These are phyloP conservation scores for Melampsora larici-populina DNA, from an alignment of 1,284 basidiomycete genomes.

Conservation along the genomic window DNA sequence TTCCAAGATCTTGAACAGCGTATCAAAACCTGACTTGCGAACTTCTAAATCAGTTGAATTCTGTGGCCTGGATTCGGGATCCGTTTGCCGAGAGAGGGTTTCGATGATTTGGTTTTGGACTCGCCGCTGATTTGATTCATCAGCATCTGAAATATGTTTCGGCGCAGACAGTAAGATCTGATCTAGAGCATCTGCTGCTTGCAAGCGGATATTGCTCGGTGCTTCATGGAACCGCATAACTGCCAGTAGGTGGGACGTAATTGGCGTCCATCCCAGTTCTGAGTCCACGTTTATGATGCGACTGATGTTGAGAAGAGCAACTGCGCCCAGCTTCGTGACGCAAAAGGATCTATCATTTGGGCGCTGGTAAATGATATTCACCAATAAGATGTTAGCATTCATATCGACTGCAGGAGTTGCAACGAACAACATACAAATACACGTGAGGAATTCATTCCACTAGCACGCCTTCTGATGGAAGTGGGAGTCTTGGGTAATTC, in stretches of 20 bases:
- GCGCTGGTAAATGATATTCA: slow-evolving; percentile 38
- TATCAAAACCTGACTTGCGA: slow-evolving; percentile 78
- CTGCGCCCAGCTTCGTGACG: slow-evolving; percentile 74
- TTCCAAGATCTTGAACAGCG: slow-evolving; percentile 82
- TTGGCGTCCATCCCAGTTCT: slow-evolving; percentile 77
- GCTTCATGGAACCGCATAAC: slow-evolving; percentile 67
- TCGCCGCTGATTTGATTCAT: slow-evolving; percentile 59
- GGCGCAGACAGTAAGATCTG: slow-evolving; percentile 69
- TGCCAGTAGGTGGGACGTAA: slow-evolving; percentile 72
- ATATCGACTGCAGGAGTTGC: slow-evolving; percentile 9
- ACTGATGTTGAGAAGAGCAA: slow-evolving; percentile 75
- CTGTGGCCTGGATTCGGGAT: slow-evolving; percentile 58
- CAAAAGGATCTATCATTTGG: slow-evolving; percentile 65
- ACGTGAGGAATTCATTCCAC: slow-evolving; percentile 74
- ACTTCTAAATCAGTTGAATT: slow-evolving; percentile 62
- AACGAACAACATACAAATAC: slow-evolving; percentile 62
- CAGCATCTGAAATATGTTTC: slow-evolving; percentile 57
- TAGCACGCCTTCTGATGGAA: slow-evolving; percentile 60
- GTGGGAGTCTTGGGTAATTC: slow-evolving; percentile 44
- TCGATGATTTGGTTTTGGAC: slow-evolving; percentile 78
- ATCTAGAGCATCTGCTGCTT: slow-evolving; percentile 79
- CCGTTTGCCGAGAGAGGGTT: slow-evolving; percentile 74
- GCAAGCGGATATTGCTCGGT: slow-evolving; percentile 74
- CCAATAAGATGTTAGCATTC: neutral
- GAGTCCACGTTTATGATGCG: slow-evolving; percentile 75